phyloP scores from a whole-genome alignment of 176 grass and related monocot species.

The Oryza officinalis region DNA sequence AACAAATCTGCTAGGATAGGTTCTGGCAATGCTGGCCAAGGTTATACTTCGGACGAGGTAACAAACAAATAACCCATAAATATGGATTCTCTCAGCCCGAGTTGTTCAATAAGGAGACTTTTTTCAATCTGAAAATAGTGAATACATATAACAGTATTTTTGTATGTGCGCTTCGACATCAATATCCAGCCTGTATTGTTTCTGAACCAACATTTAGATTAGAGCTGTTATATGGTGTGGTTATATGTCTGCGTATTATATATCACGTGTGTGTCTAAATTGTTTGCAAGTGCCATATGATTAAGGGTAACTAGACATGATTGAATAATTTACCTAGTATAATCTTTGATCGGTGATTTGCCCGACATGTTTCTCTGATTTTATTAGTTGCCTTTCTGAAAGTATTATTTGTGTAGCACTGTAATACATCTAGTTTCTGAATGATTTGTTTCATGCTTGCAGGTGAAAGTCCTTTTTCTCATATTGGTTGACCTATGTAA shows the following conservation, averaged over 20 bases:
- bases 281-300: not conserved
- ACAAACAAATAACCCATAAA: constrained; percentile 16
- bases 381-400: not conserved
- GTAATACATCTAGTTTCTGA: constrained; percentile 12
- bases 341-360: constrained; percentile 5
- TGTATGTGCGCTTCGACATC: not conserved
- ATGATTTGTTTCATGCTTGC: constrained; percentile 36
- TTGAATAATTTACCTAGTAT: constrained; percentile 8
- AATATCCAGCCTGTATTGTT: not conserved
- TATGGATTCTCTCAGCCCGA: not conserved
- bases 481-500: constrained; percentile 97
- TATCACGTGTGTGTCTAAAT: not conserved
- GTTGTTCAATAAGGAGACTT: not conserved
- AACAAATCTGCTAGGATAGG: constrained; percentile 86
- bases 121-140: constrained; percentile 8
- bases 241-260: constrained; percentile 14
- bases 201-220: not conserved
- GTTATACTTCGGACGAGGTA: constrained; percentile 99
- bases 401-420: not conserved
- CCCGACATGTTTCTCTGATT: not conserved
- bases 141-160: not conserved
- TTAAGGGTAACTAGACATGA: constrained; percentile 2
- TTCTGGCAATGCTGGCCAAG: constrained; percentile 97
- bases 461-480: constrained; percentile 97
- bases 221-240: not conserved